Evolutionary conservation across 164 flowering plant genomes (phyloP), one percentile per base, ranked within the genome.

Genomic region (Dillenia suffruticosa): DNA sequence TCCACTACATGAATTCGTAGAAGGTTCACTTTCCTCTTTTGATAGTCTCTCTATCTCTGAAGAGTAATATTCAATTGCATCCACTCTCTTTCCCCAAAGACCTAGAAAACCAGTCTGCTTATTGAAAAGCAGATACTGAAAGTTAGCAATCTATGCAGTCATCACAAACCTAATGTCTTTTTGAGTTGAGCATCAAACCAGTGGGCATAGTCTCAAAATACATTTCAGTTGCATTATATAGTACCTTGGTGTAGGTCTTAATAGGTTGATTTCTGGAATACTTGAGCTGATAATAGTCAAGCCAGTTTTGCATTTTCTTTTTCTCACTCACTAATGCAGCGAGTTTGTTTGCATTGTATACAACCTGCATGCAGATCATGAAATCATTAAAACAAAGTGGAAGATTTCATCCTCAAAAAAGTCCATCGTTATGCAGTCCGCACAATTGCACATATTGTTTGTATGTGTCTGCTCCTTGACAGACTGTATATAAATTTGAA

Each of bases 101-200:
- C 98, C 93, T 51, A 88, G 81, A 63, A 73, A 80, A 66, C 98
- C 96, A 72, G 84, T 86, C 96, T 86, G 78, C 55, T 56, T 15
- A 54, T 43, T 12, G 22, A 63, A 70, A 51, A 17, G 51, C 57
- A 46, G 12, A 2, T 49, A 56, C 7, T 59, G n/a, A n/a, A 45
- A 17, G 56, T 51, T 44, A 46, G 26, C n/a, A 5, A 45, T 16
- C 22, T 44, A 14, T 32, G 40, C 40, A 59, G 32, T 13, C 48
- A 54, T 53, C 47, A 32, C 40, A 0, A 32, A 32, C 7, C 40
- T 32, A 32, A 32, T 7, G 5, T 32, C 40, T 32, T 32, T 32
- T 32, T 32, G 40, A 32, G 40, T 32, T 32, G 40, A 32, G 40
- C 40, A 32, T 32, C 40, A 55, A 7, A 22, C 24, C 44, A 44